Evolutionary conservation across 176 grass and related monocot genomes (phyloP).

Genomic region (Aegilops tauschii): DNA sequence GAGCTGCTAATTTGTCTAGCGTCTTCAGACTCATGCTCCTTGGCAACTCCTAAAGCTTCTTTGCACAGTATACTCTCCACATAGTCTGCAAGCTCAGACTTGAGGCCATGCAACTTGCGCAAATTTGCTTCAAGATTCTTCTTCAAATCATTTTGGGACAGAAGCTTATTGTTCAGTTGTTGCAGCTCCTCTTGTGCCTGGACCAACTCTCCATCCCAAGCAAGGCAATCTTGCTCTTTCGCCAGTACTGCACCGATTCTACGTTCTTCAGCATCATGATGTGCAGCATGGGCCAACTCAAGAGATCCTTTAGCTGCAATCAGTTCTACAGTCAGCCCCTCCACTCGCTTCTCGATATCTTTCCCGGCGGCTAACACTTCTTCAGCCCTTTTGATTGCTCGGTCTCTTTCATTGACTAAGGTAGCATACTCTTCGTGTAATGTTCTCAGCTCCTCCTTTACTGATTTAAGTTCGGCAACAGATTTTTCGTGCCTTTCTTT

Average conservation of each 20-base stretch:
- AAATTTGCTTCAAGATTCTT: conserved; percentile 55
- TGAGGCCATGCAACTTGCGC: conserved; percentile 51
- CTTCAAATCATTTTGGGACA: conserved; percentile 58
- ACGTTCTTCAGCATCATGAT: conserved; percentile 84
- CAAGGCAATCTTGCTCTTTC: conserved; percentile 70
- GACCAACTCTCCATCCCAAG: conserved; percentile 71
- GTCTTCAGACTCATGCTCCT: conserved; percentile 43
- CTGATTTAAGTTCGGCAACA: conserved; percentile 49
- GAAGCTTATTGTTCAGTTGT: conserved; percentile 51
- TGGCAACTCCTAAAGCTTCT: conserved; percentile 43
- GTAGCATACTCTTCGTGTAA: conserved; percentile 52
- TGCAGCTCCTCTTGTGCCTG: conserved; percentile 70
- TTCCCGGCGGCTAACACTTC: conserved; percentile 48
- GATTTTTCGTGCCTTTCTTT: conserved; percentile 67
- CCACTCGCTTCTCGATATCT: conserved; percentile 69
- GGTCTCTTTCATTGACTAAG: conserved; percentile 62
- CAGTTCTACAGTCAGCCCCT: conserved; percentile 73
- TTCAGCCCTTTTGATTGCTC: conserved; percentile 56
- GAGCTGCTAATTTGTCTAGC: conserved; percentile 25
- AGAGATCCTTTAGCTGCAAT: conserved; percentile 75
- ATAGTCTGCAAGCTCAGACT: conserved; percentile 61
- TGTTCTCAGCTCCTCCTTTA: conserved; percentile 47
- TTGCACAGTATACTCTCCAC: conserved; percentile 56
- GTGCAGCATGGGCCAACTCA: conserved; percentile 77
- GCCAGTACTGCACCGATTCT: conserved; percentile 60